Conservation (phyloP, 495 filamentous ascomycete species). For the Chaetomium fimeti region DNA sequence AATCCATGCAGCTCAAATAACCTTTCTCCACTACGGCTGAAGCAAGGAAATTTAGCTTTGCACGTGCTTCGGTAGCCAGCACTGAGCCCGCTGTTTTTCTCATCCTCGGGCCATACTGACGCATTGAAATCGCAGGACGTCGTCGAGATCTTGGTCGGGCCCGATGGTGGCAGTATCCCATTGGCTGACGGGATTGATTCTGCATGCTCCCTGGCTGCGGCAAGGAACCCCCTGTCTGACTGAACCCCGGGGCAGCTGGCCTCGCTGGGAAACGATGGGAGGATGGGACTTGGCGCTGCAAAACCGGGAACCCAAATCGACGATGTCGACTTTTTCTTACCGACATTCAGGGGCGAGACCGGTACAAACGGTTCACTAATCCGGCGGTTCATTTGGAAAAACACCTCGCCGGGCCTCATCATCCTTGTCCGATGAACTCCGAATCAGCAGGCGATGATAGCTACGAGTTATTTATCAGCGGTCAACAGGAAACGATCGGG, state of each 20-base stretch:
- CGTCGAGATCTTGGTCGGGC: slow-evolving; percentile 10
- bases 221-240: slow-evolving; percentile 22
- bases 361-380: background rate
- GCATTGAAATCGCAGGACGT: slow-evolving; percentile 2
- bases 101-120: background rate
- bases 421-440: background rate
- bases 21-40: background rate
- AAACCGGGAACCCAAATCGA: background rate
- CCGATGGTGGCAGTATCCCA: slow-evolving; percentile 22
- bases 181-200: slow-evolving; percentile 27
- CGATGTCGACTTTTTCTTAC: too few species aligned
- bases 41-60: background rate
- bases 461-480: too few species aligned
- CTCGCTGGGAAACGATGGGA: slow-evolving; percentile 1
- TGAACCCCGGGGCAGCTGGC: slow-evolving; percentile 31
- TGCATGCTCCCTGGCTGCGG: slow-evolving; percentile 1
- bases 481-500: background rate
- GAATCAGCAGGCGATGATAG: too few species aligned
- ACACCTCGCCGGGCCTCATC: background rate
- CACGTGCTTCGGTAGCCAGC: background rate
- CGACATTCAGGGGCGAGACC: too few species aligned
- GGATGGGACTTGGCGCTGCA: background rate
- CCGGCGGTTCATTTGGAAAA: background rate
- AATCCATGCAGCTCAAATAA: background rate
- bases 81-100: background rate